Evolutionary conservation across 352 stramenopile species (phyloP).

Genomic region (Pythium biforme): DNA sequence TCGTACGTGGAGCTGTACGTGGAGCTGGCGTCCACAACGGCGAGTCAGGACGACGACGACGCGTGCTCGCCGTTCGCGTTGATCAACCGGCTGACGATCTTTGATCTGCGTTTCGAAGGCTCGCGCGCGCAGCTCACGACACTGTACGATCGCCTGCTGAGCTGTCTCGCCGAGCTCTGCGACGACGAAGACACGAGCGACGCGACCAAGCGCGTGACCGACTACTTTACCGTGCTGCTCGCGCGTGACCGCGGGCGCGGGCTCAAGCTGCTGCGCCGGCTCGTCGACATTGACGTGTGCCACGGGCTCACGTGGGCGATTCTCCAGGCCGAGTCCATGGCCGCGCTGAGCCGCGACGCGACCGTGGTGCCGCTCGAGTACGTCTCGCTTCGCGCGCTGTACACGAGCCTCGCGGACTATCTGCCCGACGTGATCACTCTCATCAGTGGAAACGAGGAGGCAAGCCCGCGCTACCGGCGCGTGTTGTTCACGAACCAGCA

Average conservation of each 20-base stretch:
- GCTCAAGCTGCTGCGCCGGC: constrained; percentile 35
- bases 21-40: background rate
- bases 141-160: constrained; percentile 47
- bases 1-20: constrained; percentile 27
- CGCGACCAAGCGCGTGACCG: constrained; percentile 28
- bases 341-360: constrained; percentile 54
- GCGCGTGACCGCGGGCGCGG: constrained; percentile 17
- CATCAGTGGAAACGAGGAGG: constrained; percentile 4
- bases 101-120: constrained; percentile 32
- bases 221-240: constrained; percentile 43
- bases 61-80: constrained; percentile 15
- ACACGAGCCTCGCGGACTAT: constrained; percentile 12
- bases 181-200: constrained; percentile 44
- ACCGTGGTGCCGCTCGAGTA: constrained; percentile 39
- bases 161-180: constrained; percentile 52
- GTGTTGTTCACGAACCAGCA: constrained; percentile 30
- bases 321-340: constrained; percentile 63
- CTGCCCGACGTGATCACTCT: constrained; percentile 10
- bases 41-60: background rate
- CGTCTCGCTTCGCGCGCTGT: constrained; percentile 20
- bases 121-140: constrained; percentile 56
- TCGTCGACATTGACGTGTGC: constrained; percentile 70
- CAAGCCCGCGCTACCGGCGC: constrained; percentile 17
- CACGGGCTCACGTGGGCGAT: constrained; percentile 76
- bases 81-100: constrained; percentile 29